These are phyloP conservation scores for Euphorbia schlechtendalii DNA, from an alignment of 441 rosid species.

Conservation along the genomic window DNA sequence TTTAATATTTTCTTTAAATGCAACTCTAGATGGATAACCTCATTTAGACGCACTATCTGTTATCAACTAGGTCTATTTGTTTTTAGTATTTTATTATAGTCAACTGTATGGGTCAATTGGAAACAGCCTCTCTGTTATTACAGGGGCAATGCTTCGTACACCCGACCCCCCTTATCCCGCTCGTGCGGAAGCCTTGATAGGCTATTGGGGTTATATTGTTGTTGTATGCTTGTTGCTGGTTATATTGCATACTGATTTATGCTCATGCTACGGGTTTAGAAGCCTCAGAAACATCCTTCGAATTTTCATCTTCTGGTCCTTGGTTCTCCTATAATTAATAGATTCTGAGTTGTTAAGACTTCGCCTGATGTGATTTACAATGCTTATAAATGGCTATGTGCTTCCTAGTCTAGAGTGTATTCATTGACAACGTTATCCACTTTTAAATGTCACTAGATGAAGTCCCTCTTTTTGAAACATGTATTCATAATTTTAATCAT, in stretches of 20 bases:
- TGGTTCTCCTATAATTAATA: neutral
- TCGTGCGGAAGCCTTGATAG: too few species aligned
- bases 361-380: neutral
- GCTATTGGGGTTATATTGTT: too few species aligned
- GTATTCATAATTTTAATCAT: neutral
- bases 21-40: slow-evolving; percentile 22
- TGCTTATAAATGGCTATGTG: neutral
- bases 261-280: neutral
- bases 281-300: neutral
- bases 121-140: too few species aligned
- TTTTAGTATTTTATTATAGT: neutral
- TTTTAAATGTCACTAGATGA: neutral
- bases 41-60: neutral
- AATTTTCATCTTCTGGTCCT: neutral
- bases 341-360: neutral
- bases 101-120: too few species aligned
- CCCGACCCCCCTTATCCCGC: too few species aligned
- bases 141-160: too few species aligned
- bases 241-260: neutral
- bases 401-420: neutral
- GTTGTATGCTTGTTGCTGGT: neutral
- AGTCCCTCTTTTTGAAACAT: neutral
- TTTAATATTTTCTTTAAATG: slow-evolving; percentile 22
- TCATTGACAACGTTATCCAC: neutral
- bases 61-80: neutral